Base-by-base conservation (phyloP, 805 yeast genomes). In the Candida namnaoensis region DNA sequence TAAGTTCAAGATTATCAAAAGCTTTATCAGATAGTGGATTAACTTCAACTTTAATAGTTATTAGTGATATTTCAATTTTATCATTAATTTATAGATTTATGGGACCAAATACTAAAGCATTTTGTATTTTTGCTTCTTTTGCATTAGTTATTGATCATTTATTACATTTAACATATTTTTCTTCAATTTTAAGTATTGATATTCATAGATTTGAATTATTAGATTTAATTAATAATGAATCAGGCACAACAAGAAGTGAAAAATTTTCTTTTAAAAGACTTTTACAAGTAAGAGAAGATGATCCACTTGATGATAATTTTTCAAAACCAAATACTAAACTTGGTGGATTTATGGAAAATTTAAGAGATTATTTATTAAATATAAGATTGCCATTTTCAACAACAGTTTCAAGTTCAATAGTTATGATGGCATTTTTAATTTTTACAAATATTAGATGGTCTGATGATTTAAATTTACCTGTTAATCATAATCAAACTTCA, bases 161-260 rank as follows among this genome's bases (percentile, higher is more conserved):
- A 5, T 61, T 86, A 34, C 87, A 80, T 48, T 53, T 78, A 38
- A 74, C 90, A 1, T 85, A 69, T 56, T 74, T 84, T 44, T 64
- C 79, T 1, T 78, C 88, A 0, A 76, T 84, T 1, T 61, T 85
- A 28, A 69, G 82, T 14, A 73, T 86, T 34, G 95, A 87, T 60
- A 61, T 80, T 28, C 71, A 80, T 38, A 68, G 87, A 41, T 57
- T 73, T 26, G 90, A 82, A 48, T 65, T 81, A 14, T 72, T 72
- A 13, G 87, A 80, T 45, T 54, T 79, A 11, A 54, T 74, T 8
- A 48, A 46, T 32, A 42, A 39, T 8, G 36, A 32, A 36, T 3
- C 28, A 37, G n/a, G 38, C 13, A n/a, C 32, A 4, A 7, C 15
- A n/a, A 23, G 39, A 15, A 13, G 35, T n/a, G 37, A 38, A 15